Percentiles rank a stretch among this genome's conserved stretches.
Evolutionary conservation across 768 basidiomycete species (phyloP).

Genomic region (Leccinum truebloodii): DNA sequence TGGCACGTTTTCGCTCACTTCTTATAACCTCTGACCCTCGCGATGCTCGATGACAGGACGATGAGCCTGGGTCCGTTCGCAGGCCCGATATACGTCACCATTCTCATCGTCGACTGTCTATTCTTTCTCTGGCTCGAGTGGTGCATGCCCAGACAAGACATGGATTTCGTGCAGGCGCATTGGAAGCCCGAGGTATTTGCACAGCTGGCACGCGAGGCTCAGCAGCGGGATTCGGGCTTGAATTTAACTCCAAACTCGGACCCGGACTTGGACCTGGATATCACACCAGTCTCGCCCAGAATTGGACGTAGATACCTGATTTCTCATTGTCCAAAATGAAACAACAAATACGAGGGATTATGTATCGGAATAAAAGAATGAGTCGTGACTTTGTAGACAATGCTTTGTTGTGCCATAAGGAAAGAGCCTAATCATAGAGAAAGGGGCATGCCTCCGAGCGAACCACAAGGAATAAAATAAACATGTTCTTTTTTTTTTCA

Average conservation of each 20-base stretch:
- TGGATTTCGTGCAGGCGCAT: conserved; percentile 71
- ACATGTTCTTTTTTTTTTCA: background rate
- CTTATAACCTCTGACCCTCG: background rate
- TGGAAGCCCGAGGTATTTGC: conserved; percentile 49
- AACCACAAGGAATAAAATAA: conserved; percentile 1
- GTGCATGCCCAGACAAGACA: conserved; percentile 73
- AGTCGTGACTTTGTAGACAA: background rate
- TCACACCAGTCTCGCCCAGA: background rate
- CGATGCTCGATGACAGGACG: conserved; percentile 46
- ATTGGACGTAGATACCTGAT: background rate
- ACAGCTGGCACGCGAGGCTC: conserved; percentile 14
- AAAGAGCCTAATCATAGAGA: background rate
- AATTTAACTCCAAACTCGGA: background rate
- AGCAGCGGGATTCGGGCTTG: background rate
- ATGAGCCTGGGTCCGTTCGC: conserved; percentile 77
- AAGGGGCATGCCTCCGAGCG: background rate
- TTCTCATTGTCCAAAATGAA: conserved; percentile 9
- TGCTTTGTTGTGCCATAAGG: background rate
- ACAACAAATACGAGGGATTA: conserved; percentile 22
- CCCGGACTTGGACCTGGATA: background rate
- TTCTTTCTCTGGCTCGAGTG: conserved; percentile 86
- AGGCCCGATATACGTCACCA: conserved; percentile 86
- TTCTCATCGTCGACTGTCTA: conserved; percentile 85
- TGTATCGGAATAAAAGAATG: conserved; percentile 16
- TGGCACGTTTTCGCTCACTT: background rate